A percentile compares a stretch with the other conserved stretches of the same genome.
These are phyloP conservation scores for Beauveria sp. DNA, from an alignment of 2,329 filamentous ascomycete species.

Conservation along the genomic window DNA sequence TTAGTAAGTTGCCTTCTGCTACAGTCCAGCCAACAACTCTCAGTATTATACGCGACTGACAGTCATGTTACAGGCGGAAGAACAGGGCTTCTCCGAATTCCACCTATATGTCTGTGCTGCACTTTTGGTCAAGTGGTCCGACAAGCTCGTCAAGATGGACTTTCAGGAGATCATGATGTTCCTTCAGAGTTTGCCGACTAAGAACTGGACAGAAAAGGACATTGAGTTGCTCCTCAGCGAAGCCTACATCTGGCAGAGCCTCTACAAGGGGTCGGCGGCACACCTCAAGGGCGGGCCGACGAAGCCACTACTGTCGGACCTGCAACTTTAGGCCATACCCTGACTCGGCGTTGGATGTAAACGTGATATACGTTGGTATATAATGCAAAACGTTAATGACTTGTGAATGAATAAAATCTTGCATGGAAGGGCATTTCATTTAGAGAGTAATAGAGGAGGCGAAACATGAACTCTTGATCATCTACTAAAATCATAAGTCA, in stretches of 20 bases:
- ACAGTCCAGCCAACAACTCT: background rate
- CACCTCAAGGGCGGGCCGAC: slow-evolving; percentile 59
- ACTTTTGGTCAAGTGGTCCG: slow-evolving; percentile 97
- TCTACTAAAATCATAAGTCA: no score
- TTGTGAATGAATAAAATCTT: background rate
- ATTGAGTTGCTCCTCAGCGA: slow-evolving; percentile 93
- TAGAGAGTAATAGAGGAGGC: background rate
- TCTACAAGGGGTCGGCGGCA: slow-evolving; percentile 90
- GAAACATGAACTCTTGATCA: background rate
- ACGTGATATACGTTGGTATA: background rate
- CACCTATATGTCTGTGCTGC: slow-evolving; percentile 97
- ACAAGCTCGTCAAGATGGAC: slow-evolving; percentile 92
- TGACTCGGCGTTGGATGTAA: background rate
- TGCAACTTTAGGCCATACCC: slow-evolving; percentile 22
- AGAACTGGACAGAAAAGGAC: slow-evolving; percentile 94
- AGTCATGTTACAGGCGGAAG: slow-evolving; percentile 64
- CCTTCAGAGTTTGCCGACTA: slow-evolving; percentile 84
- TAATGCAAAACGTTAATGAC: background rate
- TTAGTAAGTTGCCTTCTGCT: slow-evolving; percentile 54
- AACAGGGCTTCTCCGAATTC: slow-evolving; percentile 96
- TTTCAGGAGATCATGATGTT: slow-evolving; percentile 99
- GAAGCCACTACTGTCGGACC: slow-evolving; percentile 26
- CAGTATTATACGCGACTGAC: slow-evolving; percentile 11
- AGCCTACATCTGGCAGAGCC: slow-evolving; percentile 96
- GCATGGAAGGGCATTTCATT: background rate